Evolutionary conservation across 768 basidiomycete genomes (phyloP).

Genomic region (Macrolepiota albuminosa): DNA sequence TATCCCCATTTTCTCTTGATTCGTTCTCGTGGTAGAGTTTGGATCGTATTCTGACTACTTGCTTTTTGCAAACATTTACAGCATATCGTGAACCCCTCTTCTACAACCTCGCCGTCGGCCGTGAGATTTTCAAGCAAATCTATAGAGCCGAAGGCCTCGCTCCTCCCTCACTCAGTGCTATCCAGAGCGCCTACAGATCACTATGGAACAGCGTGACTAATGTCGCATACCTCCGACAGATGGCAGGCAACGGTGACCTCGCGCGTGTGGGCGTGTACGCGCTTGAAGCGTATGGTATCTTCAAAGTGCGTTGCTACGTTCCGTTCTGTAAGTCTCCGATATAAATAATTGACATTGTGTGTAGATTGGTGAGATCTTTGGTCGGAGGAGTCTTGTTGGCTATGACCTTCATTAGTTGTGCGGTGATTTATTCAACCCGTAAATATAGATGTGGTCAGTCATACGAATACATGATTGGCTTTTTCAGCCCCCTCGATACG

Average conservation of each 20-base stretch:
- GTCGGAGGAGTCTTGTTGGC: slow-evolving; percentile 73
- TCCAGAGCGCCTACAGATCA: slow-evolving; percentile 57
- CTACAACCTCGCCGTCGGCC: slow-evolving; percentile 75
- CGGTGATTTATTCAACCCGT: neutral
- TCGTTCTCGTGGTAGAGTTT: too few species aligned
- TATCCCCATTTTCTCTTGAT: neutral
- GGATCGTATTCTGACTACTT: neutral
- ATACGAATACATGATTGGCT: neutral
- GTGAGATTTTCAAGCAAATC: slow-evolving; percentile 72
- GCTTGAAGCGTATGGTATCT: slow-evolving; percentile 86
- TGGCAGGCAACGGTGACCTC: slow-evolving; percentile 60
- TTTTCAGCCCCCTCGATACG: neutral
- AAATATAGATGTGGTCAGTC: slow-evolving; percentile 1
- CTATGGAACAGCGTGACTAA: slow-evolving; percentile 60
- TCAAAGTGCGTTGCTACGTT: slow-evolving; percentile 49
- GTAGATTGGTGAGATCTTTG: slow-evolving; percentile 85
- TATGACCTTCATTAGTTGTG: slow-evolving; percentile 56
- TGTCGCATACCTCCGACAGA: slow-evolving; percentile 55
- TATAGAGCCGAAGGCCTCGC: slow-evolving; percentile 68
- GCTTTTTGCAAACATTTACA: neutral
- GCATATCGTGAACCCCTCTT: slow-evolving; percentile 74
- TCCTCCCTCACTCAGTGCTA: slow-evolving; percentile 56
- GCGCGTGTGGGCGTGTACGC: slow-evolving; percentile 68
- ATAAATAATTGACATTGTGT: neutral
- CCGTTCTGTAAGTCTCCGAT: neutral